Percentiles rank a stretch among this genome's conserved stretches.
These are phyloP conservation scores for Athelia sp. DNA, from an alignment of 1,284 basidiomycete genomes.

Conservation along the genomic window DNA sequence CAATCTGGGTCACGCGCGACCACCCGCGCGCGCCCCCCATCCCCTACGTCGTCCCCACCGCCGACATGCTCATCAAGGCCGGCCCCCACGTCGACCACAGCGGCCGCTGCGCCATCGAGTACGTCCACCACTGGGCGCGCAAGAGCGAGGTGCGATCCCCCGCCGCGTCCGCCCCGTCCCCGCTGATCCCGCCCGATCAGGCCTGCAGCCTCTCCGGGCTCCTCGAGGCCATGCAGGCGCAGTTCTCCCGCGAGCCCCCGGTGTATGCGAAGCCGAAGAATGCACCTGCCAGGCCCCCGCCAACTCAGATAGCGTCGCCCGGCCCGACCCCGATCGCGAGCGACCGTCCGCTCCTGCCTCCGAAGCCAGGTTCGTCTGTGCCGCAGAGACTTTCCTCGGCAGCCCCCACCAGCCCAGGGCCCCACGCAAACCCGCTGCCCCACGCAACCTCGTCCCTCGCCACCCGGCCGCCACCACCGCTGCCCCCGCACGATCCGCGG, in stretches of 20 bases:
- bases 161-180: constrained; percentile 10
- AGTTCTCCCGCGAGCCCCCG: constrained; percentile 85
- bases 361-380: constrained; percentile 31
- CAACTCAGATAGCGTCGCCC: constrained; percentile 17
- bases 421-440: background rate
- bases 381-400: constrained; percentile 13
- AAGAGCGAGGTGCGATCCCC: constrained; percentile 72
- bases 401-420: background rate
- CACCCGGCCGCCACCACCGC: constrained; percentile 34
- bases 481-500: constrained; percentile 22
- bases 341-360: constrained; percentile 40
- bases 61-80: constrained; percentile 84
- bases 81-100: constrained; percentile 78
- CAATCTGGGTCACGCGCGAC: constrained; percentile 82
- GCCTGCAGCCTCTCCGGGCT: constrained; percentile 65
- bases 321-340: constrained; percentile 13
- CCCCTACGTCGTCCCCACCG: constrained; percentile 93
- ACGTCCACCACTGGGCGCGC: constrained; percentile 72
- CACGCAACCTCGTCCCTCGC: constrained; percentile 18
- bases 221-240: constrained; percentile 68
- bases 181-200: constrained; percentile 28
- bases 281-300: constrained; percentile 8
- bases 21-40: constrained; percentile 84
- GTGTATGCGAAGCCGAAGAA: constrained; percentile 81
- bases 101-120: constrained; percentile 68